phyloP scores from a whole-genome alignment of 805 yeast genomes.

The Kodamaea nitidulidarum region DNA sequence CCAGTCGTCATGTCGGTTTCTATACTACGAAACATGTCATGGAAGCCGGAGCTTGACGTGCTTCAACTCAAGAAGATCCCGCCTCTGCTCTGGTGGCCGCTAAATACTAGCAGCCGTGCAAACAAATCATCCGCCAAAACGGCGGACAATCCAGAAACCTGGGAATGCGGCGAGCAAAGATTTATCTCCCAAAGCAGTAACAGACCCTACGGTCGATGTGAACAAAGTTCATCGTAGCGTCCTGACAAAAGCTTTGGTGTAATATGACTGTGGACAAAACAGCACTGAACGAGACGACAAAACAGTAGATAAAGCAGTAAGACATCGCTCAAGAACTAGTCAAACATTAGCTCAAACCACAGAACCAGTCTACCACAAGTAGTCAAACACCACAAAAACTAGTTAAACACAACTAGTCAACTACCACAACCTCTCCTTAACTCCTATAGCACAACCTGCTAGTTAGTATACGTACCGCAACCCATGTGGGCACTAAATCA shows the following conservation, averaged over 20 bases:
- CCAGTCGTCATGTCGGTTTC: constrained; percentile 58
- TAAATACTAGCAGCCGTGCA: constrained; percentile 37
- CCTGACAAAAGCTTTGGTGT: constrained; percentile 89
- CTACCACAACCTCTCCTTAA: too few relatives aligned
- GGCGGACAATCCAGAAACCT: constrained; percentile 40
- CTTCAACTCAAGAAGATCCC: constrained; percentile 85
- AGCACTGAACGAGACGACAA: too few relatives aligned
- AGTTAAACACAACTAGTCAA: too few relatives aligned
- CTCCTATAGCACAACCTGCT: too few relatives aligned
- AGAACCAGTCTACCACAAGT: too few relatives aligned
- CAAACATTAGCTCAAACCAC: too few relatives aligned
- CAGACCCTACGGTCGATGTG: constrained; percentile 63
- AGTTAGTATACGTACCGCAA: constrained; percentile 78
- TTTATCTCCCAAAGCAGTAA: constrained; percentile 96
- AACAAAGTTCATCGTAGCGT: constrained; percentile 32
- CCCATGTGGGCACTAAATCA: constrained; percentile 99
- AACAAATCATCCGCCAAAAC: constrained; percentile 36
- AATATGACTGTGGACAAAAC: too few relatives aligned
- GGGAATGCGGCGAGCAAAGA: constrained; percentile 51
- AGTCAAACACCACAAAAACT: too few relatives aligned
- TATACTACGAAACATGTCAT: constrained; percentile 75
- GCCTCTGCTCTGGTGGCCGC: constrained; percentile 44
- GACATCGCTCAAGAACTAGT: too few relatives aligned
- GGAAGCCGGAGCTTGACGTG: constrained; percentile 25
- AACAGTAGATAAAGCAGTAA: too few relatives aligned